These are phyloP conservation scores for Fragaria ananassa DNA, from an alignment of 306 rosid genomes.

Conservation along the genomic window DNA sequence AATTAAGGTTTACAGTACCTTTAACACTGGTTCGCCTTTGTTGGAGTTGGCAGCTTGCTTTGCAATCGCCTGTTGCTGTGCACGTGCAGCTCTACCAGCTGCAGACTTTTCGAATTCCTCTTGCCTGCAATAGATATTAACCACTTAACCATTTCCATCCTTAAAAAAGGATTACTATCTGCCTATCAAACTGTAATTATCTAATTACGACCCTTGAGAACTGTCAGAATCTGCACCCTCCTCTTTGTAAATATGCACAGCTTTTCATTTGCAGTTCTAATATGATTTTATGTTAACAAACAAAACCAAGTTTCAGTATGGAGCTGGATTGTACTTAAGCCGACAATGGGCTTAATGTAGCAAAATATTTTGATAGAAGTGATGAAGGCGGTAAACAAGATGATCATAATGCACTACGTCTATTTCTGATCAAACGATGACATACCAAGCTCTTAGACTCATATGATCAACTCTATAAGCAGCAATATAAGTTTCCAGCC, in stretches of 20 bases:
- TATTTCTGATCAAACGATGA: background rate
- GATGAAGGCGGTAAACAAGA: background rate
- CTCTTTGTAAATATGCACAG: background rate
- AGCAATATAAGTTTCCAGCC: background rate
- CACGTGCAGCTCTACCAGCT: constrained; percentile 86
- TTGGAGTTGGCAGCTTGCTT: constrained; percentile 62
- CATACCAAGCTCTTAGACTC: background rate
- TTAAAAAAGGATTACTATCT: background rate
- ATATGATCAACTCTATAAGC: background rate
- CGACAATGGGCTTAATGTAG: background rate
- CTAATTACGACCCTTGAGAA: background rate
- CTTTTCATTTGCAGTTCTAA: background rate
- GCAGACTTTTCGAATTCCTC: constrained; percentile 76
- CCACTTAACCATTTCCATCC: too few species aligned
- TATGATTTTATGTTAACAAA: background rate
- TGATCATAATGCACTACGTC: background rate
- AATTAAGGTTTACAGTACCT: constrained; percentile 36
- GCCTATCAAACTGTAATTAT: background rate
- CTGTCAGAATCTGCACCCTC: background rate
- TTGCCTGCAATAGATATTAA: constrained; percentile 48
- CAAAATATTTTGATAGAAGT: background rate
- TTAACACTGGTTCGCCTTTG: constrained; percentile 67
- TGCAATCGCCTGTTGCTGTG: constrained; percentile 58
- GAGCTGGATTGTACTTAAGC: background rate
- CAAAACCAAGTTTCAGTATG: background rate